Conservation (phyloP, 2,329 filamentous ascomycete species). For the Penicillium sp. region DNA sequence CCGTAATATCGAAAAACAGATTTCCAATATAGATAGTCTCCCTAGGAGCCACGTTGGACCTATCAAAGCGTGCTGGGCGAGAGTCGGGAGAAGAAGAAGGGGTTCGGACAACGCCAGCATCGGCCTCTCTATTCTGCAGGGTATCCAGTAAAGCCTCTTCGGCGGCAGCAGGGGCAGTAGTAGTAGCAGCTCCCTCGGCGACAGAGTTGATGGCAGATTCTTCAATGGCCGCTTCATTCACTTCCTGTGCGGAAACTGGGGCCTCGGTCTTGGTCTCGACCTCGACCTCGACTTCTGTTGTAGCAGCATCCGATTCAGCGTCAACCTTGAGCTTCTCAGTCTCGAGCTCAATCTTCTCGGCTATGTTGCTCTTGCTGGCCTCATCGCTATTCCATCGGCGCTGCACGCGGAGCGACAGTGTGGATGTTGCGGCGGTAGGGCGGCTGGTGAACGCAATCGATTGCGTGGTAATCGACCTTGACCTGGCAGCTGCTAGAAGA, state of each 20-base stretch:
- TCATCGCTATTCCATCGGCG: conserved; percentile 48
- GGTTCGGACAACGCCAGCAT: background rate
- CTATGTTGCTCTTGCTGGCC: conserved; percentile 25
- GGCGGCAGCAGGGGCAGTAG: conserved; percentile 8
- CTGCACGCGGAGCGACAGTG: conserved; percentile 25
- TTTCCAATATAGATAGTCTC: conserved; percentile 63
- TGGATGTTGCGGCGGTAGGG: background rate
- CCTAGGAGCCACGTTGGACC: conserved; percentile 26
- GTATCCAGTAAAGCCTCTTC: conserved; percentile 3
- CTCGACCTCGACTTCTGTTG: conserved; percentile 16
- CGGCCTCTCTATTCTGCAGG: background rate
- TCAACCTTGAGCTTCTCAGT: background rate
- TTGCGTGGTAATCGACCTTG: conserved; percentile 37
- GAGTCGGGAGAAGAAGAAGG: background rate
- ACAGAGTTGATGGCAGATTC: background rate
- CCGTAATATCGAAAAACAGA: conserved; percentile 64
- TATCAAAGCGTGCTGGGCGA: background rate
- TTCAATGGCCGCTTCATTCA: conserved; percentile 6
- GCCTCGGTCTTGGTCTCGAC: conserved; percentile 1
- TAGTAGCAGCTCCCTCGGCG: background rate
- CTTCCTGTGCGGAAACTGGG: background rate
- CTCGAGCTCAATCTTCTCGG: conserved; percentile 17
- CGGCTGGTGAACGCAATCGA: conserved; percentile 20
- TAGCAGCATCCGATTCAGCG: background rate
- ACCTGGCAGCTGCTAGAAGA: conserved; percentile 34